A percentile compares a stretch with the other conserved stretches of the same genome.
These are phyloP conservation scores for Pseudogymnoascus sp. DNA, from an alignment of 2,329 filamentous ascomycete species.

Conservation along the genomic window DNA sequence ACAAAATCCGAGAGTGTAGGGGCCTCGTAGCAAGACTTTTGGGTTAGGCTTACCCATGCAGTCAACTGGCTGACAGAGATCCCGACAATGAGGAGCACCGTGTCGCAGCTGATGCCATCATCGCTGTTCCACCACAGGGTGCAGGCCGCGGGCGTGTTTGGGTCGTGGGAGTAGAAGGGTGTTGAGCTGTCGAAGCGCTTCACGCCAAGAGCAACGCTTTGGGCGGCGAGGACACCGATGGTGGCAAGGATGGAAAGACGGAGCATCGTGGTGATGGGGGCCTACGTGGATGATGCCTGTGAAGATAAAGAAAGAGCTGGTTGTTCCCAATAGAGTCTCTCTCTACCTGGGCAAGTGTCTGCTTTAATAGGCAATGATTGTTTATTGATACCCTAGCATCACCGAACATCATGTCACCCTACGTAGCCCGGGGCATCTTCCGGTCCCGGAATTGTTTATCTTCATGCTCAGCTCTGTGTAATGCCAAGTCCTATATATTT, in stretches of 20 bases:
- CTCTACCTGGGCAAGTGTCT: no score
- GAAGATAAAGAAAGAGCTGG: no score
- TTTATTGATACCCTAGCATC: no score
- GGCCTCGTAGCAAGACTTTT: neutral
- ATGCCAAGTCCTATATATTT: no score
- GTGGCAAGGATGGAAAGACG: neutral
- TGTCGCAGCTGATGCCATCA: conserved; percentile 15
- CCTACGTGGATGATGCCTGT: no score
- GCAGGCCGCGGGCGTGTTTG: conserved; percentile 12
- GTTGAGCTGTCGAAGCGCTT: neutral
- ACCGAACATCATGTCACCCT: no score
- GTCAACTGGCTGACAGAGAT: neutral
- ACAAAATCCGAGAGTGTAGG: neutral
- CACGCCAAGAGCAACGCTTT: neutral
- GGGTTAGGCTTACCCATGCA: neutral
- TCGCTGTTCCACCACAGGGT: conserved; percentile 16
- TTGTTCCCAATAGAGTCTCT: no score
- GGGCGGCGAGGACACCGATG: neutral
- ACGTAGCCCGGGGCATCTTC: no score
- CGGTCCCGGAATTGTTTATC: no score
- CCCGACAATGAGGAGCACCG: conserved; percentile 10
- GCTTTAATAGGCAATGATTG: no score
- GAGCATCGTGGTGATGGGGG: neutral
- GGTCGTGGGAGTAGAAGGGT: neutral
- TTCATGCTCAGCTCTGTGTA: no score